Evolutionary conservation across 1,139 yeast species (phyloP).

Genomic region (Taphrina betulina): DNA sequence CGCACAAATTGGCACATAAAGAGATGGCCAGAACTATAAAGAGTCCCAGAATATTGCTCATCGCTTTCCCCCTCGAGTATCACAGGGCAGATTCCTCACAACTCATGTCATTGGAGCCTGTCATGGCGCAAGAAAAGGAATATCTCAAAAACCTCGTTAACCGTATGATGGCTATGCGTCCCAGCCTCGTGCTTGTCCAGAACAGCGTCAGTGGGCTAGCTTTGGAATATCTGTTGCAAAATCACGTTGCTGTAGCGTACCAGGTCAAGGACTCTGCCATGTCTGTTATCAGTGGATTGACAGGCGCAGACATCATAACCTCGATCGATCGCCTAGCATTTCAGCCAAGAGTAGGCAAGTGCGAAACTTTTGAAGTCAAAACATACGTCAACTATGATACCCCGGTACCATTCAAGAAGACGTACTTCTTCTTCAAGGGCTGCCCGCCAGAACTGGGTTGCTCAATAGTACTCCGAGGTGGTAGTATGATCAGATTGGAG

Average conservation of each 20-base stretch:
- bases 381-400: constrained; percentile 58
- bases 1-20: constrained; percentile 80
- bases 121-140: constrained; percentile 84
- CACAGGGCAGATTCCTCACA: constrained; percentile 59
- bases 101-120: constrained; percentile 77
- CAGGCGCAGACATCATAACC: constrained; percentile 75
- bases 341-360: constrained; percentile 65
- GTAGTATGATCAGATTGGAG: constrained; percentile 55
- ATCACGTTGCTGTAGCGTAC: constrained; percentile 69
- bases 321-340: constrained; percentile 65
- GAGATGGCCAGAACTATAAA: constrained; percentile 65
- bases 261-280: constrained; percentile 81
- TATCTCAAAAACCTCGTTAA: constrained; percentile 78
- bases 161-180: constrained; percentile 71
- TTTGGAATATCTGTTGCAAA: constrained; percentile 63
- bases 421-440: constrained; percentile 75
- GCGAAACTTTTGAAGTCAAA: constrained; percentile 68
- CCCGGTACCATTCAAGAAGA: constrained; percentile 50
- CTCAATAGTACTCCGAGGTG: constrained; percentile 79
- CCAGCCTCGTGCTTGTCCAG: constrained; percentile 77
- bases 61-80: constrained; percentile 89
- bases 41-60: constrained; percentile 73
- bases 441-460: constrained; percentile 74
- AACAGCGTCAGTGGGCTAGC: constrained; percentile 85
- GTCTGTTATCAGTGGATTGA: constrained; percentile 72